phyloP scores from a whole-genome alignment of 768 basidiomycete genomes.

The Boletus vinaceobasis region DNA sequence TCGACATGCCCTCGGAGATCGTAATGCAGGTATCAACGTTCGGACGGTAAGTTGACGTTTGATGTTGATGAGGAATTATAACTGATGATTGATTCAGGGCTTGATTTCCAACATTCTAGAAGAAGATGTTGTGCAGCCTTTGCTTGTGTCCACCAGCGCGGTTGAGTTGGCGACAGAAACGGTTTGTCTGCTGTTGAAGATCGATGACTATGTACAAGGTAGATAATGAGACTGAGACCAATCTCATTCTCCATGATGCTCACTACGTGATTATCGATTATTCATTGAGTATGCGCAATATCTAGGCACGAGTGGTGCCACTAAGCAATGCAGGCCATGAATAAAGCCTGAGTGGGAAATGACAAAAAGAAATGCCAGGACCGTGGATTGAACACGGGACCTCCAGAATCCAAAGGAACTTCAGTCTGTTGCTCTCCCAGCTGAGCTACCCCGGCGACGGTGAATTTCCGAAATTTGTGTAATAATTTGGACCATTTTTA shows the following conservation, averaged over 20 bases:
- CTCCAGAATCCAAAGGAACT: slow-evolving; percentile 54
- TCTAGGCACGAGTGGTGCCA: neutral
- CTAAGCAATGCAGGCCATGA: neutral
- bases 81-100: slow-evolving; percentile 50
- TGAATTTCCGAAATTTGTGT: accelerated
- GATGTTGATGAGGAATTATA: neutral
- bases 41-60: slow-evolving; percentile 64
- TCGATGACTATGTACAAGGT: slow-evolving; percentile 89
- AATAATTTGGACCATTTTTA: neutral
- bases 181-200: slow-evolving; percentile 92
- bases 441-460: slow-evolving; percentile 61
- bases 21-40: slow-evolving; percentile 96
- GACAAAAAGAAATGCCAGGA: slow-evolving; percentile 50
- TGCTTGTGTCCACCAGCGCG: slow-evolving; percentile 93
- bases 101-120: slow-evolving; percentile 96
- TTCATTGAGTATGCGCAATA: neutral
- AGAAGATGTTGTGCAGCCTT: slow-evolving; percentile 95
- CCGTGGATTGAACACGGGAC: slow-evolving; percentile 80
- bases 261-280: neutral
- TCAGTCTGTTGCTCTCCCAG: slow-evolving; percentile 77
- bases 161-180: slow-evolving; percentile 96
- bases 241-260: neutral
- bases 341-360: neutral
- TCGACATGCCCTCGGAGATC: slow-evolving; percentile 92
- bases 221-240: slow-evolving; percentile 39